Percentiles rank a stretch among this genome's conserved stretches.
Conservation (phyloP, 139 green algal species). For the Chlamydomonas urium region DNA sequence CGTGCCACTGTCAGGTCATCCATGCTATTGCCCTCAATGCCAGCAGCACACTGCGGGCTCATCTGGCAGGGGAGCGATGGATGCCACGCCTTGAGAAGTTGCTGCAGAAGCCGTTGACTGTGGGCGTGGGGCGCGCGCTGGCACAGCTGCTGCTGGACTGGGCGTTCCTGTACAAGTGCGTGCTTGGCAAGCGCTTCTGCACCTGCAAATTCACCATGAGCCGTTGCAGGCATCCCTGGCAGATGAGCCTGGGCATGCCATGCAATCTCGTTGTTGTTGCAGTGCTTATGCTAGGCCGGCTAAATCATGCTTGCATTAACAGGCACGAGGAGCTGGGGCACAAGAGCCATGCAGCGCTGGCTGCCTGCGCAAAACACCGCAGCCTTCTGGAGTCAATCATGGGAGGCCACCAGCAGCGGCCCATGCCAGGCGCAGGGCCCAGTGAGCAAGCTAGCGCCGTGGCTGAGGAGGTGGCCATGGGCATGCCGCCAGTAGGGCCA, state of each 20-base stretch:
- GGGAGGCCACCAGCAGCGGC: too few relatives aligned
- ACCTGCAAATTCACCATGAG: neutral
- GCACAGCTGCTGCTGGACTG: conserved; percentile 24
- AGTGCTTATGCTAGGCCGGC: too few relatives aligned
- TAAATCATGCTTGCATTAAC: too few relatives aligned
- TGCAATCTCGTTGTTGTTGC: too few relatives aligned
- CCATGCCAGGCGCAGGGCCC: too few relatives aligned
- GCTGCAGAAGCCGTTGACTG: neutral
- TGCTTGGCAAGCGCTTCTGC: too few relatives aligned
- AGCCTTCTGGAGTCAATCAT: too few relatives aligned
- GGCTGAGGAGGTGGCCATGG: neutral
- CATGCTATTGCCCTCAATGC: conserved; percentile 15
- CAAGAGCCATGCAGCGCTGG: too few relatives aligned
- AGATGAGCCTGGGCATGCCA: too few relatives aligned
- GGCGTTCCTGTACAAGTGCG: conserved; percentile 18
- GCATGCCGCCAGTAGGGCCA: conserved; percentile 9
- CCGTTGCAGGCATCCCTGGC: neutral
- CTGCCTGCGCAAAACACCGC: too few relatives aligned
- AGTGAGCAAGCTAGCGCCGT: neutral
- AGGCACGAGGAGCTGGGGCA: too few relatives aligned
- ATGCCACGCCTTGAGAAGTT: conserved; percentile 11
- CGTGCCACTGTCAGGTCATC: conserved; percentile 21
- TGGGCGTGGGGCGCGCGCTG: neutral
- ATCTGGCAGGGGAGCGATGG: conserved; percentile 10
- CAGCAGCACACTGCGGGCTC: neutral